A percentile compares a stretch with the other conserved stretches of the same genome.
Conservation (phyloP, 139 green algal species). For the Astrephomene gubernaculifera region DNA sequence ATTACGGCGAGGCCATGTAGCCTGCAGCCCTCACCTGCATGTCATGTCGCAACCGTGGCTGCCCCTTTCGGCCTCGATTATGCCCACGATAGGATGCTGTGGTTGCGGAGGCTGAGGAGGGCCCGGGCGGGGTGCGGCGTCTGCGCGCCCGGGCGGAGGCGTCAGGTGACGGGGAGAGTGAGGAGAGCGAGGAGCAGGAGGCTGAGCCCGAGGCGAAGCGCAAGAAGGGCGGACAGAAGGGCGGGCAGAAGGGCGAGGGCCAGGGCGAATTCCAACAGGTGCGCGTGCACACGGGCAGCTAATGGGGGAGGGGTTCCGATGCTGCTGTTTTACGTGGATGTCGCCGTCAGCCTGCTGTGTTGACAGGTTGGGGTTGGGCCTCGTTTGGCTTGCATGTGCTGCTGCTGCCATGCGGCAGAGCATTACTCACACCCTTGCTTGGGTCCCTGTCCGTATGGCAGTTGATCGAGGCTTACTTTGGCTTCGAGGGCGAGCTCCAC, state of each 20-base stretch:
- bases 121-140: conserved; percentile 7
- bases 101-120: neutral
- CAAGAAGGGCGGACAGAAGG: conserved; percentile 31
- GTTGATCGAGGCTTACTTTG: conserved; percentile 88
- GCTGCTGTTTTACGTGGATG: too few relatives aligned
- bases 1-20: too few relatives aligned
- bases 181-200: neutral
- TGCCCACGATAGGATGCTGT: conserved; percentile 5
- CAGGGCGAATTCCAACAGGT: conserved; percentile 7
- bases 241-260: neutral
- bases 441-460: conserved; percentile 2
- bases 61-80: too few relatives aligned
- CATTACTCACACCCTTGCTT: too few relatives aligned
- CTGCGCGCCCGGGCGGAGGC: neutral
- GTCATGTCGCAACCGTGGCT: too few relatives aligned
- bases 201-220: neutral
- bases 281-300: neutral
- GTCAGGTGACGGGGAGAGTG: neutral
- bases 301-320: too few relatives aligned
- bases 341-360: too few relatives aligned
- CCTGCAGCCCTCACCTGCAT: too few relatives aligned
- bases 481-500: conserved; percentile 59
- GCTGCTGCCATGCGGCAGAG: too few relatives aligned
- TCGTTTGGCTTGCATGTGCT: too few relatives aligned
- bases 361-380: too few relatives aligned